Evolutionary conservation across 2,329 filamentous ascomycete species (phyloP).

Genomic region (Neopestalotiopsis rosae): DNA sequence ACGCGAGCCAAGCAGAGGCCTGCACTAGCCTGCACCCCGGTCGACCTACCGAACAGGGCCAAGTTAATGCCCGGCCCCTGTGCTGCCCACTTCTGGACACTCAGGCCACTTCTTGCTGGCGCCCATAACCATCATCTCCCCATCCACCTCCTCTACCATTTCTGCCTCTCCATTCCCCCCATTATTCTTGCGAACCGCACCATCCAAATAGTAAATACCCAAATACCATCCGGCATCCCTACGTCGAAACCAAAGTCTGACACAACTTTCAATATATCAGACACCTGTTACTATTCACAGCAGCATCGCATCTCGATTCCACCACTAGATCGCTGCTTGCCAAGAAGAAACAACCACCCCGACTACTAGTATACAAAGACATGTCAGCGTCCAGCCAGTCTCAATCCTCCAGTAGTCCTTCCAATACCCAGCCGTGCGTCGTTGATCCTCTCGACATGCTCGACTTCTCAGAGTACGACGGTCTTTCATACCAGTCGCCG

Average conservation of each 20-base stretch:
- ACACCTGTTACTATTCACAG: slow-evolving; percentile 17
- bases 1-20: slow-evolving; percentile 11
- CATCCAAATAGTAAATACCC: background rate
- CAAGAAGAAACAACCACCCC: slow-evolving; percentile 1
- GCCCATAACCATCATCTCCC: slow-evolving; percentile 15
- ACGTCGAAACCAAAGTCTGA: slow-evolving; percentile 17
- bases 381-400: slow-evolving; percentile 19
- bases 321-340: background rate
- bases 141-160: slow-evolving; percentile 13
- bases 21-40: slow-evolving; percentile 11
- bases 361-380: slow-evolving; percentile 8
- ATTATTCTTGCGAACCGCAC: background rate
- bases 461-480: slow-evolving; percentile 69
- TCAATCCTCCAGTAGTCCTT: slow-evolving; percentile 23
- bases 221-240: slow-evolving; percentile 1
- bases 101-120: slow-evolving; percentile 18
- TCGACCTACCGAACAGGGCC: slow-evolving; percentile 19
- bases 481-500: slow-evolving; percentile 64
- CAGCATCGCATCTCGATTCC: slow-evolving; percentile 4
- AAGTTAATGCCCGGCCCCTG: slow-evolving; percentile 17
- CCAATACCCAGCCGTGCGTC: slow-evolving; percentile 28
- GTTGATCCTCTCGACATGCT: slow-evolving; percentile 63
- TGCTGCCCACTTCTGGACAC: slow-evolving; percentile 17
- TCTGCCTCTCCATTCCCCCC: slow-evolving; percentile 6
- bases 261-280: slow-evolving; percentile 14